A percentile compares a stretch with the other conserved stretches of the same genome.
phyloP scores from a whole-genome alignment of 805 yeast species.

The Saccharomyces mikatae region DNA sequence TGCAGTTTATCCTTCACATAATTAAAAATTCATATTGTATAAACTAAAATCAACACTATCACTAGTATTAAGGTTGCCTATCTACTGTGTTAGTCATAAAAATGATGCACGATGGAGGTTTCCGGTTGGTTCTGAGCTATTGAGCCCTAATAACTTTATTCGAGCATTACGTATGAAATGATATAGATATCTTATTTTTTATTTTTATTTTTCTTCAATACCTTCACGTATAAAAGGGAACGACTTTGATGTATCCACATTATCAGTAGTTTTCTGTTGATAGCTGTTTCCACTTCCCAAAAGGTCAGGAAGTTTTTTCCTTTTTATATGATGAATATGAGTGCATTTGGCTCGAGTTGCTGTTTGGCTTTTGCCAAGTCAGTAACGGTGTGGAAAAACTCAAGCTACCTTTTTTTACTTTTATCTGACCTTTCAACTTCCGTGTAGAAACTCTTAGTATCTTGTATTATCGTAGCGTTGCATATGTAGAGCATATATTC shows the following conservation, averaged over 20 bases:
- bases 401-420: slow-evolving; percentile 85
- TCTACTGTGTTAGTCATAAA: background rate
- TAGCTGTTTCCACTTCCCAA: no score
- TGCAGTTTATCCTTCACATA: background rate
- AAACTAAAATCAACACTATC: background rate
- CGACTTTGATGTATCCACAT: background rate
- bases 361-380: slow-evolving; percentile 23
- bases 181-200: background rate
- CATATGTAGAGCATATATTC: background rate
- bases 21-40: background rate
- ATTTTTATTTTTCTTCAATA: background rate
- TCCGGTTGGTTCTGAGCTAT: background rate
- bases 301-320: slow-evolving; percentile 30
- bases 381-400: slow-evolving; percentile 94
- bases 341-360: slow-evolving; percentile 99
- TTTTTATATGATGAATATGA: slow-evolving; percentile 71
- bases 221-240: background rate
- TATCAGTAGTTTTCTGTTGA: no score
- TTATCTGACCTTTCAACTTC: slow-evolving; percentile 41
- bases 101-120: background rate
- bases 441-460: background rate
- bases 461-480: background rate
- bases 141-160: background rate
- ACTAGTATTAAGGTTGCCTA: background rate
- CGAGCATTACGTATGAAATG: background rate